Percentiles rank a stretch among this genome's conserved stretches.
Evolutionary conservation across 495 filamentous ascomycete species (phyloP).

Genomic region (Sabuloglossum arenarium): DNA sequence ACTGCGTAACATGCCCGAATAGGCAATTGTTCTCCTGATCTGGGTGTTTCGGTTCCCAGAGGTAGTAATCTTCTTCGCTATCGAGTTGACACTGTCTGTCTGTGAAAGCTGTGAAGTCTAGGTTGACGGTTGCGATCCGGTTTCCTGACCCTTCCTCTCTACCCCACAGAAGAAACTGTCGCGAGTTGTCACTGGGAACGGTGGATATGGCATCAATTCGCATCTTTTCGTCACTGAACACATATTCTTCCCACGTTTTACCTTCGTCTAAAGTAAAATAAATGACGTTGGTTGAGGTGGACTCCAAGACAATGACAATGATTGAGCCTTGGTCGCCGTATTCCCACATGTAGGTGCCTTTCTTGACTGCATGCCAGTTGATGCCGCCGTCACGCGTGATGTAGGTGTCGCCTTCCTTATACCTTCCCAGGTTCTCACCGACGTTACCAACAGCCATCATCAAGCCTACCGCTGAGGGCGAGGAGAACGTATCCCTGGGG

Average conservation of each 20-base stretch:
- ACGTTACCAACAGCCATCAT: constrained; percentile 89
- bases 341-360: constrained; percentile 78
- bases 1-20: constrained; percentile 78
- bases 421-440: constrained; percentile 37
- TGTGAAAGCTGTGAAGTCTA: constrained; percentile 71
- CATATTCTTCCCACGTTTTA: constrained; percentile 46
- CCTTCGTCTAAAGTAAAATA: constrained; percentile 69
- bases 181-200: constrained; percentile 67
- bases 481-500: constrained; percentile 63
- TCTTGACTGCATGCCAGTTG: constrained; percentile 62
- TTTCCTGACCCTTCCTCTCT: constrained; percentile 24
- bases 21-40: constrained; percentile 55
- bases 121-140: constrained; percentile 40
- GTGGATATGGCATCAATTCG: constrained; percentile 62
- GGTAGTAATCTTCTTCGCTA: constrained; percentile 49
- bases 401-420: constrained; percentile 61
- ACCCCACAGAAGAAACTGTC: constrained; percentile 82
- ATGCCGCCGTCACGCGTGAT: constrained; percentile 77
- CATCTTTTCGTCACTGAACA: constrained; percentile 45
- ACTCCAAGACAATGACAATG: constrained; percentile 57
- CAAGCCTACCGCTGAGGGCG: constrained; percentile 69
- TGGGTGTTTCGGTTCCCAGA: constrained; percentile 74
- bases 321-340: constrained; percentile 87
- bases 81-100: constrained; percentile 46
- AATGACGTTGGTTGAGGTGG: constrained; percentile 40